These are phyloP conservation scores for Sphaerulina vaccinii DNA, from an alignment of 2,329 filamentous ascomycete species.

Conservation along the genomic window DNA sequence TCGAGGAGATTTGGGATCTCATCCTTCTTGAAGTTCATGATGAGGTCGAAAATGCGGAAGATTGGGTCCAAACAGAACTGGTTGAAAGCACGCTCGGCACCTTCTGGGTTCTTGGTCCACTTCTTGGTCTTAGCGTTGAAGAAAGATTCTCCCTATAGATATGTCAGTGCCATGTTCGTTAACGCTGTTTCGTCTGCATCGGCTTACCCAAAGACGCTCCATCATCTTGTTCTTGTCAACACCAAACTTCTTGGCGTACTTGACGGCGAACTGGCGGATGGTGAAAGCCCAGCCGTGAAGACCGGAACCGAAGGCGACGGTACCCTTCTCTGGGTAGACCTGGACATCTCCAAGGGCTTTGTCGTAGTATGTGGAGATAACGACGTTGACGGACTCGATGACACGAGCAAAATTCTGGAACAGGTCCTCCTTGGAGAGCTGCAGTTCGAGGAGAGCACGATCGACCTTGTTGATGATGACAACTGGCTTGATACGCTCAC, in stretches of 20 bases:
- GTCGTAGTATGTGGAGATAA: slow-evolving; percentile 99
- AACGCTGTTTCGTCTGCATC: not conserved
- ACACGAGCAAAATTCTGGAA: slow-evolving; percentile 99
- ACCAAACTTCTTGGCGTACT: slow-evolving; percentile 99
- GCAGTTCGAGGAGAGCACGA: slow-evolving; percentile 97
- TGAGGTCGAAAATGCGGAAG: slow-evolving; percentile 94
- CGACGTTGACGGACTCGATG: slow-evolving; percentile 99
- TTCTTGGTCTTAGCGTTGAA: slow-evolving; percentile 99
- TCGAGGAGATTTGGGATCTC: slow-evolving; percentile 78
- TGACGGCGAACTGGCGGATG: slow-evolving; percentile 90
- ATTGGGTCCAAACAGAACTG: slow-evolving; percentile 99
- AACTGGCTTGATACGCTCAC: slow-evolving; percentile 99
- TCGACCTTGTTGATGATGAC: slow-evolving; percentile 99
- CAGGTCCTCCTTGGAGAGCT: slow-evolving; percentile 97
- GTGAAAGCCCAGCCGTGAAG: slow-evolving; percentile 99
- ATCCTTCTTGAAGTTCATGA: slow-evolving; percentile 99
- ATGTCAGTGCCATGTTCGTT: slow-evolving; percentile 22
- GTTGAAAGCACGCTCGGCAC: slow-evolving; percentile 98
- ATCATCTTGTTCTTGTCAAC: slow-evolving; percentile 99
- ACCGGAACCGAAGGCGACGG: slow-evolving; percentile 98
- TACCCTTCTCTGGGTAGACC: slow-evolving; percentile 97
- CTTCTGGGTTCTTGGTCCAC: slow-evolving; percentile 94
- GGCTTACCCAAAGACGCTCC: slow-evolving; percentile 93
- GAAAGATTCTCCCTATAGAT: slow-evolving; percentile 80
- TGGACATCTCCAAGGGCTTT: slow-evolving; percentile 95